phyloP scores from a whole-genome alignment of 352 stramenopile genomes.

The Pythium brachiatum region DNA sequence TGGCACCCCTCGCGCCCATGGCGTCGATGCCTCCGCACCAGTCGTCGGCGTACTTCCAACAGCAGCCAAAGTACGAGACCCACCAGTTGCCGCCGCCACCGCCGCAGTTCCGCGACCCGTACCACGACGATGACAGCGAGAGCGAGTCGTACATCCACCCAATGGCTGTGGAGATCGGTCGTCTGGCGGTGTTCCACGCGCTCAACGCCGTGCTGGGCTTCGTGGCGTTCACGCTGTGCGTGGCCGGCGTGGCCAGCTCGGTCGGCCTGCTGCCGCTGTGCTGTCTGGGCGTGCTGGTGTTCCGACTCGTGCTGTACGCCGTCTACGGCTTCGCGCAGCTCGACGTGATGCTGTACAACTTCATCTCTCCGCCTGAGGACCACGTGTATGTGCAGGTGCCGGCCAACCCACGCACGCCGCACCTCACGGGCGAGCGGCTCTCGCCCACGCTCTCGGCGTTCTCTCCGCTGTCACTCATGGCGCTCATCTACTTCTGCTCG shows the following conservation, averaged over 20 bases:
- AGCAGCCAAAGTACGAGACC: slow-evolving; percentile 5
- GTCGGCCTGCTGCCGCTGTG: slow-evolving; percentile 54
- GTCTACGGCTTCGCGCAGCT: slow-evolving; percentile 30
- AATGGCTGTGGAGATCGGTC: background rate
- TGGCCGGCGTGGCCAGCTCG: slow-evolving; percentile 7
- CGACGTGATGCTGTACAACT: slow-evolving; percentile 29
- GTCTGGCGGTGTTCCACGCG: slow-evolving; percentile 12
- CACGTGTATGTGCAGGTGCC: slow-evolving; percentile 38
- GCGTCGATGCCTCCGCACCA: slow-evolving; percentile 8
- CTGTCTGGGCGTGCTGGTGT: slow-evolving; percentile 50
- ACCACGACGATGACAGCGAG: background rate
- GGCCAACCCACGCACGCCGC: slow-evolving; percentile 26
- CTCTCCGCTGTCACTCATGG: slow-evolving; percentile 62
- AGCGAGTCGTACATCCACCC: slow-evolving; percentile 13
- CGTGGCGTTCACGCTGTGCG: slow-evolving; percentile 12
- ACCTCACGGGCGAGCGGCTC: slow-evolving; percentile 37
- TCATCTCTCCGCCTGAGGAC: slow-evolving; percentile 28
- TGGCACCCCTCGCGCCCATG: slow-evolving; percentile 6
- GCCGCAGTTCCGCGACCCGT: background rate
- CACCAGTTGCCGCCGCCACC: background rate
- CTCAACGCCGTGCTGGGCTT: slow-evolving; percentile 15
- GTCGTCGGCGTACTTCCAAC: slow-evolving; percentile 10
- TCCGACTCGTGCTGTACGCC: slow-evolving; percentile 36
- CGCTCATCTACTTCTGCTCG: slow-evolving; percentile 63
- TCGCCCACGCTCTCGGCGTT: slow-evolving; percentile 45